Percentiles rank a stretch among this genome's conserved stretches.
These are phyloP conservation scores for Saussurea involucrata DNA, from an alignment of 129 eudicot species.

Conservation along the genomic window DNA sequence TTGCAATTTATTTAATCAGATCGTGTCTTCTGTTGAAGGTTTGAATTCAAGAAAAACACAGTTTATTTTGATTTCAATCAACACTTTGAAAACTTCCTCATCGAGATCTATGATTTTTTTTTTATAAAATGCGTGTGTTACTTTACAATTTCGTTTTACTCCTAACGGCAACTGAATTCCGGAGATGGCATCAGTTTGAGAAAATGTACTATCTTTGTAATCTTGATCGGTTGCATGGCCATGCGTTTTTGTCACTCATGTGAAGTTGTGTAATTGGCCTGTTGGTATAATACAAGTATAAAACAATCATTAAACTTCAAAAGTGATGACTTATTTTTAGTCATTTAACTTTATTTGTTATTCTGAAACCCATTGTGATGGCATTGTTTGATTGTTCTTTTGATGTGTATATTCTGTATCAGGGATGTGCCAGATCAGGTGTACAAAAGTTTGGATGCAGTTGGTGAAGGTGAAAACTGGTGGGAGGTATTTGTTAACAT, in stretches of 20 bases:
- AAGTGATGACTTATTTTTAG: too few species aligned
- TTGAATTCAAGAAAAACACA: background rate
- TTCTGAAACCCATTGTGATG: background rate
- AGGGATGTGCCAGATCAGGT: slow-evolving; percentile 94
- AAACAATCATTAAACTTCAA: background rate
- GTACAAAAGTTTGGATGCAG: slow-evolving; percentile 79
- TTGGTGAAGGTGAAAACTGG: slow-evolving; percentile 92
- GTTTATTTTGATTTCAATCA: background rate
- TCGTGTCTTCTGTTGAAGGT: background rate
- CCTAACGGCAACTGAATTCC: background rate
- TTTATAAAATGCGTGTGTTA: background rate
- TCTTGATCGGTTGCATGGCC: background rate
- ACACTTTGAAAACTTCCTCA: background rate
- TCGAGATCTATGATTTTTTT: background rate
- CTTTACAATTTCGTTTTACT: background rate
- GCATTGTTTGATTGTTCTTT: background rate
- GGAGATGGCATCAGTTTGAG: background rate
- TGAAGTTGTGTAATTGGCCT: background rate
- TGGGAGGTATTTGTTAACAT: slow-evolving; percentile 70
- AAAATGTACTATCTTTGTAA: background rate
- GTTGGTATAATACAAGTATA: background rate
- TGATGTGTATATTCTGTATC: background rate
- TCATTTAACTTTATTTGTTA: background rate
- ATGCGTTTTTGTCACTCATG: background rate
- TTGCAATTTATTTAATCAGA: background rate